Base-by-base conservation (phyloP, 495 filamentous ascomycete species). In the Venustampulla echinocandica region DNA sequence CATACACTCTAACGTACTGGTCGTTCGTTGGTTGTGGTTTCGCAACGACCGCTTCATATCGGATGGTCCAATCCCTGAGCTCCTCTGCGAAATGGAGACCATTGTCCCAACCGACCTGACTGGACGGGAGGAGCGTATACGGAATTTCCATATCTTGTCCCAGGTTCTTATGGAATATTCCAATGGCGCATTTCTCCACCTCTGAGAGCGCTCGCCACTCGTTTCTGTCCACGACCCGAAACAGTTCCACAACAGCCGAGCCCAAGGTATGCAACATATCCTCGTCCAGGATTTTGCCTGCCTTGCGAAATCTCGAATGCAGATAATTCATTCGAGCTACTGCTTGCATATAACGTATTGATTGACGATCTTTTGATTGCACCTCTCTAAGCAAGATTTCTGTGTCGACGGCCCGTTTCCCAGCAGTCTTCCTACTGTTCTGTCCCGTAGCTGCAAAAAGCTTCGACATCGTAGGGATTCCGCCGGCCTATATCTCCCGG, bases 301-400 rank as follows among this genome's bases (percentile, higher is more conserved):
- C 52, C 14, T 56, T 54, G 13, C 58, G 62, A 35, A 71, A 68
- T 0, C 53, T 44, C 1, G 50, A 50, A 58, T 75, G 72, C 28
- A 76, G 54, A 49, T 63, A 75, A 42, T 75, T 75, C 59, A 72
- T 69, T 18, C 72, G 55, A 9, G 70, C 65, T 7, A 74, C 55
- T 4, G 57, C 69, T 2, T 54, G 46, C 10, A 54, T 41, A 28
- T 59, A 47, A 0, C 65, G 57, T 24, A 59, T 53, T 4, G 64
- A 65, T 19, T 43, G 54, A 13, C 64, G 64, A 4, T 51, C 32
- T 24, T 63, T 44, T 11, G 54, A 54, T 32, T 64, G 61, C 37
- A 46, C 43, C 47, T 66, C 62, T 17, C 50, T 47, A 10, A 64
- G 46, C 2, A 63, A 46, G 27, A 61, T 59, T 28, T 61, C 59